phyloP scores from a whole-genome alignment of 176 grass and related monocot genomes.

The Musa schizocarpa region DNA sequence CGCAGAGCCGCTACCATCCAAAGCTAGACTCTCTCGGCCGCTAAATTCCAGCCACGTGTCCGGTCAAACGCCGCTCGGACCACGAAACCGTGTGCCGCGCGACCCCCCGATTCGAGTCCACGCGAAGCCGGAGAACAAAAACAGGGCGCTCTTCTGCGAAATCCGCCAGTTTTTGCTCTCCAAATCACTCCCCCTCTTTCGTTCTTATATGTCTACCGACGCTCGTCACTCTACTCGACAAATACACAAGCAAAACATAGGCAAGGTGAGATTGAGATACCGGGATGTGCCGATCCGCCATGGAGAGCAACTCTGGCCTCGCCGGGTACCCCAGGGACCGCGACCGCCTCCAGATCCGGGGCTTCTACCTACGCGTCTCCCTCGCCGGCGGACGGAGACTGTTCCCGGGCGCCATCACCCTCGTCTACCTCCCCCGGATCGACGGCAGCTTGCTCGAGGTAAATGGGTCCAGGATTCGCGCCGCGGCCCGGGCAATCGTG shows the following conservation, averaged over 20 bases:
- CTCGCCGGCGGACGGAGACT: background rate
- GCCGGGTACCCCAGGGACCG: background rate
- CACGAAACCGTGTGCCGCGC: background rate
- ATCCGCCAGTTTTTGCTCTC: background rate
- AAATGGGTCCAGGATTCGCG: constrained; percentile 21
- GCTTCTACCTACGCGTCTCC: constrained; percentile 43
- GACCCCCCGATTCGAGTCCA: background rate
- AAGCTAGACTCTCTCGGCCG: background rate
- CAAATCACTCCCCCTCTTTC: background rate
- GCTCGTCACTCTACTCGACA: too few relatives aligned
- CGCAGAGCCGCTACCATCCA: background rate
- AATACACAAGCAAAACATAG: too few relatives aligned
- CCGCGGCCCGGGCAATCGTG: constrained; percentile 26
- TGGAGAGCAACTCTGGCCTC: background rate
- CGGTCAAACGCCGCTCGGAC: too few relatives aligned
- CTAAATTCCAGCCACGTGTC: background rate
- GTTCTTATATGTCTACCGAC: background rate
- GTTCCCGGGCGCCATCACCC: constrained; percentile 19
- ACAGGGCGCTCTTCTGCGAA: background rate
- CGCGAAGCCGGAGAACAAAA: background rate
- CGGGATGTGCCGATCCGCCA: constrained; percentile 4
- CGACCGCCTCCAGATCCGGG: constrained; percentile 28
- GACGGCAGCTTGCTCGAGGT: constrained; percentile 32
- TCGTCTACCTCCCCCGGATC: constrained; percentile 39
- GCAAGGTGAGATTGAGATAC: background rate